These are phyloP conservation scores for Aspergillus luchuensis DNA, from an alignment of 2,329 filamentous ascomycete genomes.

Conservation along the genomic window DNA sequence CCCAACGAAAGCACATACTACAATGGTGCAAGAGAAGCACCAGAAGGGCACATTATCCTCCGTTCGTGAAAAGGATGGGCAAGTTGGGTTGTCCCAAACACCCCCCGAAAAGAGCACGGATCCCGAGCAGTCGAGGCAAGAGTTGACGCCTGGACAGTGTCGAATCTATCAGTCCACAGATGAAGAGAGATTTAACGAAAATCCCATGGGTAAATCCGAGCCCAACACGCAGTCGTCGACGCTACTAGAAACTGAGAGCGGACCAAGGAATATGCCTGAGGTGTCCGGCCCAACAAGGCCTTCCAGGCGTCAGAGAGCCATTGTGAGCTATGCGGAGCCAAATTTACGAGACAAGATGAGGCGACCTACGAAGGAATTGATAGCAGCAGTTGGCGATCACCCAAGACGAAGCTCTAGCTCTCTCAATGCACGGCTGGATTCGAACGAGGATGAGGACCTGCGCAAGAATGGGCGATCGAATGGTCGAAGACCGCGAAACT, in stretches of 20 bases:
- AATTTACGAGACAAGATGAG: constrained; percentile 83
- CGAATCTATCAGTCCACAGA: not conserved
- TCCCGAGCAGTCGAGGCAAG: not conserved
- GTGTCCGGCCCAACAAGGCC: constrained; percentile 61
- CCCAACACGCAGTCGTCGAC: not conserved
- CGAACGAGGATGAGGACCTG: constrained; percentile 30
- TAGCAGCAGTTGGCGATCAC: constrained; percentile 66
- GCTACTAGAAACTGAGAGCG: not conserved
- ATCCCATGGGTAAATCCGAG: not conserved
- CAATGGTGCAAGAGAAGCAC: not conserved
- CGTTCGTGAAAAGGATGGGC: not conserved
- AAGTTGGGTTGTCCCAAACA: not conserved
- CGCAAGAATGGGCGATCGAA: constrained; percentile 1
- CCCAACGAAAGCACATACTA: constrained; percentile 26
- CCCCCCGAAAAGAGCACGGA: not conserved
- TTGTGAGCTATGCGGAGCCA: constrained; percentile 80
- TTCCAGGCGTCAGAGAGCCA: constrained; percentile 66
- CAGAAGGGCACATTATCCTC: not conserved
- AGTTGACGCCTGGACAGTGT: not conserved
- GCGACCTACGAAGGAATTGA: constrained; percentile 72
- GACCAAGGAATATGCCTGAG: not conserved
- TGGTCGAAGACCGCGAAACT: constrained; percentile 16
- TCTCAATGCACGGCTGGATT: constrained; percentile 46
- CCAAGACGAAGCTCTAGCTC: constrained; percentile 51
- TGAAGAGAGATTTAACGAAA: not conserved